Conservation (phyloP, 2,329 filamentous ascomycete genomes). For the Cucurbitaria berberidis region DNA sequence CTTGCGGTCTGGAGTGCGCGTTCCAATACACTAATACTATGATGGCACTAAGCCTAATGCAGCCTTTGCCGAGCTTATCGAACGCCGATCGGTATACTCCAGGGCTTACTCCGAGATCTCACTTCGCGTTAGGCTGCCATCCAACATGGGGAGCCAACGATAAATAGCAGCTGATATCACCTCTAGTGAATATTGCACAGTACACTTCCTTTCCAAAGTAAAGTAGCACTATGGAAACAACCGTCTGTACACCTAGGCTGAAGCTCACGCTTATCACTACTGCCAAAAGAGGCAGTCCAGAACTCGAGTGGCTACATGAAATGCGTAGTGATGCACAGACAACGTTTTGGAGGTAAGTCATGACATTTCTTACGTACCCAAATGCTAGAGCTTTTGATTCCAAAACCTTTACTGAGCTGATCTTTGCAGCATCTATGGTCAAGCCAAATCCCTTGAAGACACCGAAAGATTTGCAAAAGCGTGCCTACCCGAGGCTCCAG, state of each 20-base stretch:
- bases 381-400: neutral
- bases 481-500: conserved; percentile 15
- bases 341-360: conserved; percentile 41
- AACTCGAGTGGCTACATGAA: conserved; percentile 45
- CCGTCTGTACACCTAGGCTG: conserved; percentile 37
- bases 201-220: neutral
- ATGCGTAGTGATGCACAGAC: conserved; percentile 37
- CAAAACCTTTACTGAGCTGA: conserved; percentile 1
- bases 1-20: no score
- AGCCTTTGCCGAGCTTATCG: conserved; percentile 3
- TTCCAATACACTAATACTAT: neutral
- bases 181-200: neutral
- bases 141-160: neutral
- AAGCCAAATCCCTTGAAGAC: conserved; percentile 34
- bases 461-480: conserved; percentile 29
- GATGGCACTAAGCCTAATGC: neutral
- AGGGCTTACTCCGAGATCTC: conserved; percentile 9
- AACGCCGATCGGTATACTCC: conserved; percentile 10
- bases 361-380: no score
- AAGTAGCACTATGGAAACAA: conserved; percentile 31
- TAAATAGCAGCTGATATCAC: neutral
- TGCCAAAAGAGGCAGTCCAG: conserved; percentile 36
- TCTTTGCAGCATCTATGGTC: conserved; percentile 28
- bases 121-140: neutral
- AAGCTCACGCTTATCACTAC: conserved; percentile 39